A percentile compares a stretch with the other conserved stretches of the same genome.
Conservation (phyloP, 306 rosid species). For the Prunus davidiana region DNA sequence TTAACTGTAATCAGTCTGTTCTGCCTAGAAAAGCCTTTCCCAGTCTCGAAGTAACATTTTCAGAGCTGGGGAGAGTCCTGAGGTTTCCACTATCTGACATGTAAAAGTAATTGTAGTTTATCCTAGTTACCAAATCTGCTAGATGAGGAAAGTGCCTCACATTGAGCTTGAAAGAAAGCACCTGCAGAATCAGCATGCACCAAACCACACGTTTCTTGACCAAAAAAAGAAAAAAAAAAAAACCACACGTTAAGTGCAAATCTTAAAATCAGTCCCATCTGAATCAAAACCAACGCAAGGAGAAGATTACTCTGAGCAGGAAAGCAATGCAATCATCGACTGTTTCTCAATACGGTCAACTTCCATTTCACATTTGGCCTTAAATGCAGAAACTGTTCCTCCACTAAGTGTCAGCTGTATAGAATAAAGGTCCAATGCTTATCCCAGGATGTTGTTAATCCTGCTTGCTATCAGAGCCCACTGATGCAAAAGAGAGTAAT, state of each 20-base stretch:
- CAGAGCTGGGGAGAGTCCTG: constrained; percentile 63
- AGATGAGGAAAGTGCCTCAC: constrained; percentile 95
- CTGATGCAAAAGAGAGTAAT: constrained; percentile 39
- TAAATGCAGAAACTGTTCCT: constrained; percentile 85
- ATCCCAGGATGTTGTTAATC: constrained; percentile 80
- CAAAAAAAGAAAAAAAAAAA: not conserved
- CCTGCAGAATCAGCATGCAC: constrained; percentile 43
- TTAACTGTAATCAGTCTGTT: constrained; percentile 29
- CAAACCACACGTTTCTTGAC: not conserved
- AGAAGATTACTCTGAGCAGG: constrained; percentile 76
- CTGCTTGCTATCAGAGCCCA: constrained; percentile 96
- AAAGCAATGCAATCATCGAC: constrained; percentile 91
- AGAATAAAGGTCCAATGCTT: constrained; percentile 83
- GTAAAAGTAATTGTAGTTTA: constrained; percentile 88
- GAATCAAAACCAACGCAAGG: not conserved
- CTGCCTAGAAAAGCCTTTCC: constrained; percentile 52
- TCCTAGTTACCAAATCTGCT: constrained; percentile 91
- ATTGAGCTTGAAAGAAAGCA: constrained; percentile 87
- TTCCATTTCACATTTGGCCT: constrained; percentile 93
- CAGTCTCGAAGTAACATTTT: constrained; percentile 48
- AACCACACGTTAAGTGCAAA: constrained; percentile 4
- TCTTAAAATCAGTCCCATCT: not conserved
- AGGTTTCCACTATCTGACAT: constrained; percentile 88
- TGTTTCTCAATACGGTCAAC: constrained; percentile 89
- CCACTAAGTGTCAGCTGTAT: constrained; percentile 80